These are phyloP conservation scores for Prunus mume DNA, from an alignment of 306 rosid genomes.

Conservation along the genomic window DNA sequence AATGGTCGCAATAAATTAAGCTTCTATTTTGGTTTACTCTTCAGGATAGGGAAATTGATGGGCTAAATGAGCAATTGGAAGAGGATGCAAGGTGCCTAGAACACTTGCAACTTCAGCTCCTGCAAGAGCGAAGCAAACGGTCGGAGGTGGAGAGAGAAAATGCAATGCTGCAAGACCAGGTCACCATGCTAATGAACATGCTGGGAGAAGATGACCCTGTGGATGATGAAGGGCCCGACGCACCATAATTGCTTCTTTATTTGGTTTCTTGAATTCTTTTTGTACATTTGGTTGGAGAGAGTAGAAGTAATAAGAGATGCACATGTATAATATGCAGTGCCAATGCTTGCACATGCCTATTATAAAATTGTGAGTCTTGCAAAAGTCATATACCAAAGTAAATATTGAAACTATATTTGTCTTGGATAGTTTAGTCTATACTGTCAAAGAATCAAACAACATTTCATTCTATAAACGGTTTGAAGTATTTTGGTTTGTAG, in stretches of 20 bases:
- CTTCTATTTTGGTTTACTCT: not conserved
- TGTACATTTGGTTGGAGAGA: conserved; percentile 27
- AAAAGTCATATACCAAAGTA: not conserved
- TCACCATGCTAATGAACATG: conserved; percentile 92
- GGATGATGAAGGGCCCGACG: conserved; percentile 50
- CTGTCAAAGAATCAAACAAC: not conserved
- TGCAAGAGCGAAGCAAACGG: conserved; percentile 72
- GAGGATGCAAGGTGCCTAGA: conserved; percentile 73
- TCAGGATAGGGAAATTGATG: conserved; percentile 88
- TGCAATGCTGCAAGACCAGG: conserved; percentile 72
- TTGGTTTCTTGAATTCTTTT: conserved; percentile 35
- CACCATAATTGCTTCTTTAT: conserved; percentile 37
- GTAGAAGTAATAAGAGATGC: conserved; percentile 9
- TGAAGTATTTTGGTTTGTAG: not conserved
- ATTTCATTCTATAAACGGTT: too few relatives aligned
- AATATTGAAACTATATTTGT: not conserved
- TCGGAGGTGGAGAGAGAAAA: conserved; percentile 71
- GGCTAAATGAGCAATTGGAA: conserved; percentile 77
- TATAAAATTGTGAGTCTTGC: not conserved
- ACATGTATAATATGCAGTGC: conserved; percentile 17
- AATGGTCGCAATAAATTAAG: not conserved
- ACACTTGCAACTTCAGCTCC: conserved; percentile 79
- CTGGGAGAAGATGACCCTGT: conserved; percentile 55
- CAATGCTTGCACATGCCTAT: conserved; percentile 18
- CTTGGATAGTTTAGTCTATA: not conserved